A percentile compares a stretch with the other conserved stretches of the same genome.
These are phyloP conservation scores for Bipolaris sorokiniana DNA, from an alignment of 2,329 filamentous ascomycete genomes.

Conservation along the genomic window DNA sequence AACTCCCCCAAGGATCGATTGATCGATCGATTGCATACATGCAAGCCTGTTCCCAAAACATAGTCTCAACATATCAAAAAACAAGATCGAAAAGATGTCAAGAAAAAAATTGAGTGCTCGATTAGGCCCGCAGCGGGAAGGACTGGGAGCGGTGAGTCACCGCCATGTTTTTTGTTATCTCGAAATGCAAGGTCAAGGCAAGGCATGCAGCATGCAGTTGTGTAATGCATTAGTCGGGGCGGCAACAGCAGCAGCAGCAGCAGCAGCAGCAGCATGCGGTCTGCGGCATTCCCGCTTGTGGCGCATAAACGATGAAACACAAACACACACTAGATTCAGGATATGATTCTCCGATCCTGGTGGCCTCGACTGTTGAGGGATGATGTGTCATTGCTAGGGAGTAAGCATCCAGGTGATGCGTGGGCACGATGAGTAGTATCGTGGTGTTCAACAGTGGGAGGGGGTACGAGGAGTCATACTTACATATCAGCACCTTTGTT, in stretches of 20 bases:
- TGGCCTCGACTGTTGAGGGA: background rate
- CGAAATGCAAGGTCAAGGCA: background rate
- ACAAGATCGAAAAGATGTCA: background rate
- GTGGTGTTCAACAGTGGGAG: background rate
- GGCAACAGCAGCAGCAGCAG: background rate
- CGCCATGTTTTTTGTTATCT: background rate
- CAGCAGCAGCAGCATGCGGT: background rate
- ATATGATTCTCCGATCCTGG: background rate
- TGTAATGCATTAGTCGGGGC: background rate
- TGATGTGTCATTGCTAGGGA: background rate
- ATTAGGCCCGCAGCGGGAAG: background rate
- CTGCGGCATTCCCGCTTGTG: background rate
- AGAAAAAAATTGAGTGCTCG: background rate
- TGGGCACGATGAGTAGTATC: background rate
- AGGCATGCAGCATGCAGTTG: background rate
- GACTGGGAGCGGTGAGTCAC: constrained; percentile 5
- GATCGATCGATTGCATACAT: background rate
- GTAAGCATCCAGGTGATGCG: background rate
- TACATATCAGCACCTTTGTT: too few species aligned
- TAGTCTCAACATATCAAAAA: background rate
- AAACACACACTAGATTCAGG: background rate
- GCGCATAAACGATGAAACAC: background rate
- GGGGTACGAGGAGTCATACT: background rate
- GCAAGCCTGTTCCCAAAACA: background rate
- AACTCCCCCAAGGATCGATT: background rate